These are phyloP conservation scores for Suillus lakei DNA, from an alignment of 768 basidiomycete genomes.

Conservation along the genomic window DNA sequence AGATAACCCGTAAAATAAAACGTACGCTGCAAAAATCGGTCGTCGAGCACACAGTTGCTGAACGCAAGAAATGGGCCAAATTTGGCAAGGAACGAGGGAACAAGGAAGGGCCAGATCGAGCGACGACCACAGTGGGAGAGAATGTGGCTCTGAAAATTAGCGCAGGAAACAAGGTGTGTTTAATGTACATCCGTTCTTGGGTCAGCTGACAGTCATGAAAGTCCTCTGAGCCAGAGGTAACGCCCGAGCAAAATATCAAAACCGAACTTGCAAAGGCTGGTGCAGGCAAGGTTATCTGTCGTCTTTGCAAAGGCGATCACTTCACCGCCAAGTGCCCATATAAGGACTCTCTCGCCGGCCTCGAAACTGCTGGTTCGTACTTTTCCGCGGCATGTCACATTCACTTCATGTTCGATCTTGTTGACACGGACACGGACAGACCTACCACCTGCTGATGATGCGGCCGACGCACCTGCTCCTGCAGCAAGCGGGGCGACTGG, in stretches of 20 bases:
- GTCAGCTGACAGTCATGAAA: slow-evolving; percentile 25
- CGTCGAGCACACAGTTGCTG: slow-evolving; percentile 94
- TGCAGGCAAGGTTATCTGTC: slow-evolving; percentile 88
- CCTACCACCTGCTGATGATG: slow-evolving; percentile 40
- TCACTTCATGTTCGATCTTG: slow-evolving; percentile 4
- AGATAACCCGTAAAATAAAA: slow-evolving; percentile 89
- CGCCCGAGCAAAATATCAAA: slow-evolving; percentile 70
- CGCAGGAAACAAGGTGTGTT: slow-evolving; percentile 62
- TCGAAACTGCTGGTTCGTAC: slow-evolving; percentile 62
- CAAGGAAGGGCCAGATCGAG: slow-evolving; percentile 86
- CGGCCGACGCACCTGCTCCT: slow-evolving; percentile 35
- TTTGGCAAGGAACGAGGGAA: slow-evolving; percentile 92
- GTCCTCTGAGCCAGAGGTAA: slow-evolving; percentile 69
- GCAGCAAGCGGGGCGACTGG: slow-evolving; percentile 44
- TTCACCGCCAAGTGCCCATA: slow-evolving; percentile 99
- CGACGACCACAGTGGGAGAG: slow-evolving; percentile 92
- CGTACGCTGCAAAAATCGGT: slow-evolving; percentile 87
- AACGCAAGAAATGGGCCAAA: slow-evolving; percentile 91
- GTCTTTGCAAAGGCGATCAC: slow-evolving; percentile 95
- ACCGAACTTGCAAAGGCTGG: slow-evolving; percentile 71
- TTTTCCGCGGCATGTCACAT: background rate
- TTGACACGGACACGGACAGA: slow-evolving; percentile 31
- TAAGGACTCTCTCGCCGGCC: slow-evolving; percentile 87
- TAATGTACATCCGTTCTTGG: background rate
- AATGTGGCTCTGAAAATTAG: slow-evolving; percentile 65